Percentiles rank a stretch among this genome's conserved stretches.
These are phyloP conservation scores for Argentina anserina DNA, from an alignment of 306 rosid species.

Conservation along the genomic window DNA sequence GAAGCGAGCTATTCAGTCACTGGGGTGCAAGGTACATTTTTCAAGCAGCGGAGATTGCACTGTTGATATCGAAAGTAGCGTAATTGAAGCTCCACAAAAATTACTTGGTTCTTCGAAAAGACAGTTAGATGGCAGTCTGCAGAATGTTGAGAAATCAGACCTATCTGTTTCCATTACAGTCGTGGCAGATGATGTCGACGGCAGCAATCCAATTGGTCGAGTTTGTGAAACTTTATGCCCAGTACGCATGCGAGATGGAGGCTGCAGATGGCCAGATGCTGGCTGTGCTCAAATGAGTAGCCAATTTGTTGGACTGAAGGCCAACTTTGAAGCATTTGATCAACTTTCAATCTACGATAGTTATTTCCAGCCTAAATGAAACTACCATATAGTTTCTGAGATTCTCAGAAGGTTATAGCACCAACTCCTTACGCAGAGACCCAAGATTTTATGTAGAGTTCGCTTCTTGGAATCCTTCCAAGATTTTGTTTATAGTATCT, in stretches of 20 bases:
- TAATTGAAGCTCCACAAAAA: constrained; percentile 33
- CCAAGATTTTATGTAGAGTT: constrained; percentile 6
- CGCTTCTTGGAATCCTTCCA: constrained; percentile 12
- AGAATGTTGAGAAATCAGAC: constrained; percentile 43
- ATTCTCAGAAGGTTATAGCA: neutral
- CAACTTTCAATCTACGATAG: constrained; percentile 68
- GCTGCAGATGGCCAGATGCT: constrained; percentile 87
- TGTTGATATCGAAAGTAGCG: constrained; percentile 60
- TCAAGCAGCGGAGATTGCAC: constrained; percentile 66
- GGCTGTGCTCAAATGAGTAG: constrained; percentile 81
- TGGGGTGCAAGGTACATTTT: constrained; percentile 80
- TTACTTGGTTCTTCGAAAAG: constrained; percentile 35
- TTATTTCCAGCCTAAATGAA: constrained; percentile 67
- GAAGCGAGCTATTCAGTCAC: constrained; percentile 80
- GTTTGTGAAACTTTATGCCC: constrained; percentile 81
- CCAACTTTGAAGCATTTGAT: constrained; percentile 92
- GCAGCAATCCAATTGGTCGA: constrained; percentile 37
- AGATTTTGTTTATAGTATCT: constrained; percentile 18
- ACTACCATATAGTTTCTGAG: constrained; percentile 5
- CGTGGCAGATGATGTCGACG: constrained; percentile 33
- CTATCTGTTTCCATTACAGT: constrained; percentile 45
- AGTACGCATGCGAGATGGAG: constrained; percentile 59
- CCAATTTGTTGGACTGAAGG: constrained; percentile 85
- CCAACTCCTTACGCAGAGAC: neutral
- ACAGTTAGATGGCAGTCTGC: constrained; percentile 30